These are phyloP conservation scores for Liriodendron chinense DNA, from an alignment of 164 flowering plant species.

Conservation along the genomic window DNA sequence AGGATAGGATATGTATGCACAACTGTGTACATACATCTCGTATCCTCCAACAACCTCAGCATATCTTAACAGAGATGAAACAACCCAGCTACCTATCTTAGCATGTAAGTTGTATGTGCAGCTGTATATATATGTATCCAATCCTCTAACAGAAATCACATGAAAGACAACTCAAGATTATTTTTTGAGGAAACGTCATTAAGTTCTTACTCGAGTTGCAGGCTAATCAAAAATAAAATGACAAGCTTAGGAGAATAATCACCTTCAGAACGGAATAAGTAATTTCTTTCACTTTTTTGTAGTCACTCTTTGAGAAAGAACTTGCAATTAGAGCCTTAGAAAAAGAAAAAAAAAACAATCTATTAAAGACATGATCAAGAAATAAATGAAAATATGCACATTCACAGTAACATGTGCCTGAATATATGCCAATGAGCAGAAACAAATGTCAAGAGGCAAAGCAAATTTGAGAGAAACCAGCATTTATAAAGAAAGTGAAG, in stretches of 20 bases:
- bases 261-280: slow-evolving; percentile 69
- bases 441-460: background rate
- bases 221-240: background rate
- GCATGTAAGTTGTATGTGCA: no score
- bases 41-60: background rate
- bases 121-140: no score
- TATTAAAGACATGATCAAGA: background rate
- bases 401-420: background rate
- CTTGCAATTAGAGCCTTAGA: slow-evolving; percentile 80
- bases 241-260: slow-evolving; percentile 1
- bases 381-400: background rate
- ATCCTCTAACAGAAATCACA: no score
- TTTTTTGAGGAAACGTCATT: no score
- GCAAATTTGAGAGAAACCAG: background rate
- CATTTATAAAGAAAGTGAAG: background rate
- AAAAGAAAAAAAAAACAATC: slow-evolving; percentile 8
- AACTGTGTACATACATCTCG: background rate
- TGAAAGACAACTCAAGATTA: no score
- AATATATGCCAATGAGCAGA: background rate
- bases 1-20: background rate
- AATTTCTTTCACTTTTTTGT: slow-evolving; percentile 55
- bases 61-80: background rate
- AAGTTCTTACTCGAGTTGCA: background rate
- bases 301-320: slow-evolving; percentile 65
- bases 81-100: no score